Evolutionary conservation across 1,284 basidiomycete species (phyloP).

Genomic region (Cerioporus squamosus): DNA sequence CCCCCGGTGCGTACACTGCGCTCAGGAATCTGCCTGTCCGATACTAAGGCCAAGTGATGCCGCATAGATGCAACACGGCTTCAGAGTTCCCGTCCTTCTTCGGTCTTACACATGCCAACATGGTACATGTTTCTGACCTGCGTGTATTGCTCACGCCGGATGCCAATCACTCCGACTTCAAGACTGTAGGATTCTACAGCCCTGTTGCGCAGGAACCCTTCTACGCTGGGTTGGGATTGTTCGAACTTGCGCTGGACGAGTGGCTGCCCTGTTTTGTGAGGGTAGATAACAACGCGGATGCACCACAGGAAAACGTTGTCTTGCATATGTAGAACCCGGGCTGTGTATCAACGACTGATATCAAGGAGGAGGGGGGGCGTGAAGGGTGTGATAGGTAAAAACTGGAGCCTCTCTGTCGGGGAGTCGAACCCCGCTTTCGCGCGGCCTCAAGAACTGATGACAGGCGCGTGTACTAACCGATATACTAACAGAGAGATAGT

Average conservation of each 20-base stretch:
- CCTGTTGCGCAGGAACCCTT: constrained; percentile 50
- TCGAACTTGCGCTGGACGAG: constrained; percentile 49
- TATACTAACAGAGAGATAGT: neutral
- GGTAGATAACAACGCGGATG: neutral
- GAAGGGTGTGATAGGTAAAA: too few relatives aligned
- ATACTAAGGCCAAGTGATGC: too few relatives aligned
- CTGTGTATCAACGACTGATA: too few relatives aligned
- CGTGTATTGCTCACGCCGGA: constrained; percentile 50
- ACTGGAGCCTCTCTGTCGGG: constrained; percentile 41
- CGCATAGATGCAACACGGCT: constrained; percentile 45
- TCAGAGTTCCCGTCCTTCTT: constrained; percentile 44
- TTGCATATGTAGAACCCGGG: too few relatives aligned
- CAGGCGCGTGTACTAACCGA: too few relatives aligned
- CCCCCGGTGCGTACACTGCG: constrained; percentile 38
- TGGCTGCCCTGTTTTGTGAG: constrained; percentile 51
- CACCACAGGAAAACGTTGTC: neutral
- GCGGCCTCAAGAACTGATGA: constrained; percentile 21
- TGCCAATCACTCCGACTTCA: constrained; percentile 51
- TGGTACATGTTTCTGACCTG: constrained; percentile 55
- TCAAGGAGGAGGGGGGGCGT: too few relatives aligned
- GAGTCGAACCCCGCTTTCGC: constrained; percentile 48
- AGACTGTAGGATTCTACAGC: constrained; percentile 54
- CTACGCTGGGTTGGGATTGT: constrained; percentile 49
- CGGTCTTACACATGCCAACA: constrained; percentile 47
- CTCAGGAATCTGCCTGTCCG: neutral